phyloP scores from a whole-genome alignment of 192 early-diverging fungal genomes.

The Chytriomyces sp. region DNA sequence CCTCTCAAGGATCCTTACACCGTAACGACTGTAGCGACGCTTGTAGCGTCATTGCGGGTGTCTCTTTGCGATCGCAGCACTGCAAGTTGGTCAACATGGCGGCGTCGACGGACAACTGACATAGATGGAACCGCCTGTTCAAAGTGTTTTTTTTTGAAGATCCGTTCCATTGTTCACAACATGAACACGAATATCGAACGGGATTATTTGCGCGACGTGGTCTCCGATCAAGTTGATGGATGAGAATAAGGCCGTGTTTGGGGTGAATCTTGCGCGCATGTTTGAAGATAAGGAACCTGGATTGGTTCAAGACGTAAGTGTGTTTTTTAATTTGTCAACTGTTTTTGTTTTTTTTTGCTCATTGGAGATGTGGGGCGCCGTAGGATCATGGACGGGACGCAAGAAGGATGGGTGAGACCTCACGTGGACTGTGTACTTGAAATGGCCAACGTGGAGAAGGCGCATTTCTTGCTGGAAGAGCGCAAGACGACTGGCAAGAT shows the following conservation, averaged over 20 bases:
- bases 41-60: too few relatives aligned
- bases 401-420: slow-evolving; percentile 43
- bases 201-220: too few relatives aligned
- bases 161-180: too few relatives aligned
- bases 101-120: too few relatives aligned
- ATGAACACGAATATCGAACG: too few relatives aligned
- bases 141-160: too few relatives aligned
- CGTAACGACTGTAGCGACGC: too few relatives aligned
- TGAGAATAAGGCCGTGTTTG: slow-evolving; percentile 43
- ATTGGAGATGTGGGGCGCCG: neutral
- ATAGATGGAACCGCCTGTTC: too few relatives aligned
- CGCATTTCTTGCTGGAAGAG: slow-evolving; percentile 35
- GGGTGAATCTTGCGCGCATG: slow-evolving; percentile 43
- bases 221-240: slow-evolving; percentile 38
- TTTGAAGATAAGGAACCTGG: slow-evolving; percentile 31
- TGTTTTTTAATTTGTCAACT: neutral
- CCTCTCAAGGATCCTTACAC: too few relatives aligned
- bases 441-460: slow-evolving; percentile 33
- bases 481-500: slow-evolving; percentile 42
- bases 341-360: neutral
- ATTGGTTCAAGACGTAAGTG: slow-evolving; percentile 35
- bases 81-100: too few relatives aligned
- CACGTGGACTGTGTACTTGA: slow-evolving; percentile 38
- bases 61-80: too few relatives aligned
- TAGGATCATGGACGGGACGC: slow-evolving; percentile 29